Evolutionary conservation across 2,329 filamentous ascomycete genomes (phyloP).

Genomic region (Exutisphaerella laricina): DNA sequence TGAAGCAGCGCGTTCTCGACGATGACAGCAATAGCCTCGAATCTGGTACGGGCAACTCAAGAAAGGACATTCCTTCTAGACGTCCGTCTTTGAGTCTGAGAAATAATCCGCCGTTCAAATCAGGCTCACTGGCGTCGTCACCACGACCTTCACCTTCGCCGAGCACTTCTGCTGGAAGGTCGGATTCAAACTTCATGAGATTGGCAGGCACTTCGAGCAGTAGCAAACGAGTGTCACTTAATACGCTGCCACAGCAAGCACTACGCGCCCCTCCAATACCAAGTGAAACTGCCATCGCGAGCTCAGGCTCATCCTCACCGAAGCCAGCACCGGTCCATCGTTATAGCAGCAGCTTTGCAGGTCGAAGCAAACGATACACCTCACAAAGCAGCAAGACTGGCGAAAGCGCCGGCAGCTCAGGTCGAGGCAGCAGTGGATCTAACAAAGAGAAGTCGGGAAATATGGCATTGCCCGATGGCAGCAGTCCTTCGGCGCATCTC

Average conservation of each 20-base stretch:
- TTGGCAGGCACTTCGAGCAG: constrained; percentile 16
- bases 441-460: constrained; percentile 39
- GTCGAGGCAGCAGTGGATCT: constrained; percentile 68
- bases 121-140: constrained; percentile 68
- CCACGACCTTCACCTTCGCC: constrained; percentile 45
- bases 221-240: constrained; percentile 63
- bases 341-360: constrained; percentile 92
- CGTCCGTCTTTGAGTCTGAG: constrained; percentile 59
- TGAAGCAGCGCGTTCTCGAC: constrained; percentile 24
- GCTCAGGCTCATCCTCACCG: constrained; percentile 68
- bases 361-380: constrained; percentile 69
- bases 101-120: constrained; percentile 94
- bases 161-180: constrained; percentile 37
- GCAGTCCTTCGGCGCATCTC: constrained; percentile 2
- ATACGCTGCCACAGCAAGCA: constrained; percentile 68
- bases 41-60: constrained; percentile 6
- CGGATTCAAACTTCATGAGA: constrained; percentile 14
- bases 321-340: constrained; percentile 70
- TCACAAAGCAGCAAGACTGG: constrained; percentile 65
- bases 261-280: constrained; percentile 60
- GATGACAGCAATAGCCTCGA: constrained; percentile 18
- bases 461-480: neutral
- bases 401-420: constrained; percentile 73
- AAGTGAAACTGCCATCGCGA: constrained; percentile 57
- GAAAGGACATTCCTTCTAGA: constrained; percentile 6